phyloP scores from a whole-genome alignment of 2,329 filamentous ascomycete species.

The Lecanoromycetidae sp. region DNA sequence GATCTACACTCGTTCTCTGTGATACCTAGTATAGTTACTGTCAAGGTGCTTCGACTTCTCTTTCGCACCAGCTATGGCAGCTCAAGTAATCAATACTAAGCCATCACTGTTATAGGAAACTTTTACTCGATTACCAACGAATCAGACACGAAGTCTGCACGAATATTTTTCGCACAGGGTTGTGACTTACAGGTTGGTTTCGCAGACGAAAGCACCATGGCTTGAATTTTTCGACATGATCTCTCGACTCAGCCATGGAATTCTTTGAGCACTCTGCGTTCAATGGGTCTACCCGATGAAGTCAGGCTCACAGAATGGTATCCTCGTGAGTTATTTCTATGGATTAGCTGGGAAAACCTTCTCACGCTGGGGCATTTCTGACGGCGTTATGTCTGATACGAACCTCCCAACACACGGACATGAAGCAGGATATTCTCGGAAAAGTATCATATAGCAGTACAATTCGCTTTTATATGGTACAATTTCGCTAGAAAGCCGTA shows the following conservation, averaged over 20 bases:
- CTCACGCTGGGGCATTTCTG: no score
- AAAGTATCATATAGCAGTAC: neutral
- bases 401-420: neutral
- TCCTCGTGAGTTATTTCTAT: no score
- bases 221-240: neutral
- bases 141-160: slow-evolving; percentile 52
- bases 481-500: no score
- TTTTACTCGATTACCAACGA: slow-evolving; percentile 81
- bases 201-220: slow-evolving; percentile 12
- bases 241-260: neutral
- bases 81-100: neutral
- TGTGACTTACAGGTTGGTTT: slow-evolving; percentile 43
- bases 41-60: no score
- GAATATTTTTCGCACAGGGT: slow-evolving; percentile 86
- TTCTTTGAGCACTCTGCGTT: no score
- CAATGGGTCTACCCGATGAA: no score
- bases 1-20: no score
- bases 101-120: slow-evolving; percentile 56
- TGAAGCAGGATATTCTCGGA: neutral
- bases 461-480: no score
- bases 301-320: no score
- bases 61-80: no score
- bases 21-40: no score
- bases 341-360: no score
- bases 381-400: neutral